Conservation (phyloP, 2,329 filamentous ascomycete species). For the Nemania diffusa region DNA sequence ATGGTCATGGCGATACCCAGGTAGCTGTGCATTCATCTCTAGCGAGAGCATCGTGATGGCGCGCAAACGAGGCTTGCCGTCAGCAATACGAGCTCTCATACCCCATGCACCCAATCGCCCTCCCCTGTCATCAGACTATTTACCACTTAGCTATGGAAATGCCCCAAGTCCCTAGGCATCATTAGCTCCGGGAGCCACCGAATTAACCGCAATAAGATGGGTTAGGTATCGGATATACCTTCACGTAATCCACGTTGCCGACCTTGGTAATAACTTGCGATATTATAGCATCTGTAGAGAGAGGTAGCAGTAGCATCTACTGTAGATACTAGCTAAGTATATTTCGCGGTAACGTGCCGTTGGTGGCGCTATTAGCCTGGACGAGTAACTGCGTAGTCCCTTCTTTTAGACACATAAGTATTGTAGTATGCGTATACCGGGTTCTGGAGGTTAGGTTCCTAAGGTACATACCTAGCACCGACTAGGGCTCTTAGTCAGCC, state of each 20-base stretch:
- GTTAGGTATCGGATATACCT: conserved; percentile 2
- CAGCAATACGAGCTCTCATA: conserved; percentile 32
- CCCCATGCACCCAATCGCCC: conserved; percentile 16
- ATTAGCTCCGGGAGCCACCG: neutral
- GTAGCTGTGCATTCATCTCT: conserved; percentile 6
- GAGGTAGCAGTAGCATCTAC: neutral
- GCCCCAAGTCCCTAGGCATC: too few relatives aligned
- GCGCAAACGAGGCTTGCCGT: conserved; percentile 5
- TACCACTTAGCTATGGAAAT: too few relatives aligned
- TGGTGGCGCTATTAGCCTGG: too few relatives aligned
- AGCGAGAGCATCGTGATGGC: conserved; percentile 13
- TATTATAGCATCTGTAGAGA: neutral
- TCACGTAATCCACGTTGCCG: neutral
- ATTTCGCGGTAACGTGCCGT: neutral
- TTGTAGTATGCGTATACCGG: too few relatives aligned
- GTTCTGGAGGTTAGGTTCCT: too few relatives aligned
- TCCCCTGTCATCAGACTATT: conserved; percentile 21
- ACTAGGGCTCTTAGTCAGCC: too few relatives aligned
- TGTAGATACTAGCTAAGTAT: too few relatives aligned
- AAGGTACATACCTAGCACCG: too few relatives aligned
- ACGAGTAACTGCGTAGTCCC: too few relatives aligned
- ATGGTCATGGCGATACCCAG: too few relatives aligned
- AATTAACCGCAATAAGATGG: conserved; percentile 13
- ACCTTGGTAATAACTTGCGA: neutral
- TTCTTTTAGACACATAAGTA: neutral